A percentile compares a stretch with the other conserved stretches of the same genome.
phyloP scores from a whole-genome alignment of 345 rosid genomes.

The Hirschfeldia incana region DNA sequence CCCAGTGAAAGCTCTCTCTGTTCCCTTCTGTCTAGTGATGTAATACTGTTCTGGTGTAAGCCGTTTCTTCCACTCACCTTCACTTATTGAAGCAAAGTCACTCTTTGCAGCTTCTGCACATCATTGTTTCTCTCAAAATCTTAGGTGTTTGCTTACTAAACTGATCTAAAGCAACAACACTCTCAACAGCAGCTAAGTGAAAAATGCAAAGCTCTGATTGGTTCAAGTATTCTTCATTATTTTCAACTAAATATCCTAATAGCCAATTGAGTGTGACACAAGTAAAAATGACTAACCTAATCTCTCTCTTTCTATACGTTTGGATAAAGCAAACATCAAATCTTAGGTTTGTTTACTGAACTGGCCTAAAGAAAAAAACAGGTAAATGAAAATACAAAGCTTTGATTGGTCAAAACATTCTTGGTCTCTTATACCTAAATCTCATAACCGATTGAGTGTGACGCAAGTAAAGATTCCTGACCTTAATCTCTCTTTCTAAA shows the following conservation, averaged over 20 bases:
- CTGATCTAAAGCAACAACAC: neutral
- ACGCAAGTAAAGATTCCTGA: neutral
- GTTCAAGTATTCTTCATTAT: neutral
- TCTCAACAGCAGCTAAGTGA: neutral
- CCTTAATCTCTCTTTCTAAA: slow-evolving; percentile 9
- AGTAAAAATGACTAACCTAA: neutral
- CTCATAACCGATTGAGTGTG: neutral
- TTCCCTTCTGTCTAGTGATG: slow-evolving; percentile 79
- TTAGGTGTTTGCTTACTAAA: neutral
- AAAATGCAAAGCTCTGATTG: neutral
- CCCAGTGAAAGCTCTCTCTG: slow-evolving; percentile 95
- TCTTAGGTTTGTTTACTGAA: no score
- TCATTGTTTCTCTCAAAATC: neutral
- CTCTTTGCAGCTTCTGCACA: slow-evolving; percentile 45
- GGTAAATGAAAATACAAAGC: neutral
- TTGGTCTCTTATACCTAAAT: neutral
- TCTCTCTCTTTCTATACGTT: neutral
- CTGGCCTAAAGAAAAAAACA: neutral
- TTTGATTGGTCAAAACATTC: neutral
- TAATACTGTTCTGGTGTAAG: slow-evolving; percentile 73
- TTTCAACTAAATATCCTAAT: neutral
- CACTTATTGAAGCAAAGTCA: slow-evolving; percentile 48
- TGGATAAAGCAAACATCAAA: no score
- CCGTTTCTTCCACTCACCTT: slow-evolving; percentile 73
- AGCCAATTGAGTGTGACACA: neutral